phyloP scores from a whole-genome alignment of 805 yeast species.

The Ogataea sp. region DNA sequence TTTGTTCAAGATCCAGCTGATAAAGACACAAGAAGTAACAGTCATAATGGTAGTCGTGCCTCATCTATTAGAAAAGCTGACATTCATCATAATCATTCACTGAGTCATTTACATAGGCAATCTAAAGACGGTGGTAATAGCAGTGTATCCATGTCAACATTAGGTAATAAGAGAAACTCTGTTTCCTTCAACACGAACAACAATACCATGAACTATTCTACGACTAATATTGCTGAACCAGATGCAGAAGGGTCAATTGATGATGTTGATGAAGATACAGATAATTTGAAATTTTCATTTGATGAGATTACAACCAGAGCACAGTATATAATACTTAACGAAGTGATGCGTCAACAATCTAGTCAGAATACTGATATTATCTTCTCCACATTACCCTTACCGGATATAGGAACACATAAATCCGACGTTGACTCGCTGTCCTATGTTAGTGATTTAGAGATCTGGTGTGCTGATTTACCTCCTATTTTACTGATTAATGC shows the following conservation, averaged over 20 bases:
- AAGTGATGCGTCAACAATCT: constrained; percentile 66
- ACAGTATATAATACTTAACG: constrained; percentile 84
- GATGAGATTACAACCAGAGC: constrained; percentile 88
- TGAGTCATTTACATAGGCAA: too few relatives aligned
- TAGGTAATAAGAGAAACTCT: too few relatives aligned
- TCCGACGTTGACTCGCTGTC: constrained; percentile 61
- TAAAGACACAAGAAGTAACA: not conserved
- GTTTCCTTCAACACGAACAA: not conserved
- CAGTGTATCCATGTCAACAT: too few relatives aligned
- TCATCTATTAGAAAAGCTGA: constrained; percentile 1
- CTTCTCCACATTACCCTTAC: constrained; percentile 87
- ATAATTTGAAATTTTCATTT: constrained; percentile 36
- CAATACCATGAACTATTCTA: too few relatives aligned
- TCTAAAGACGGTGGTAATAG: too few relatives aligned
- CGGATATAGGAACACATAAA: constrained; percentile 72
- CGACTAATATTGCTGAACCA: not conserved
- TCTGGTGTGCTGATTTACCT: constrained; percentile 79
- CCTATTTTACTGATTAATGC: constrained; percentile 81
- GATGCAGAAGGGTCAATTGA: not conserved
- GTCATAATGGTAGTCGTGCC: not conserved
- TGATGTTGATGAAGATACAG: constrained; percentile 3
- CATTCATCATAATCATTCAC: too few relatives aligned
- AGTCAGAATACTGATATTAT: constrained; percentile 55
- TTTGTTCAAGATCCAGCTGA: constrained; percentile 42
- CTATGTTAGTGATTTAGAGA: constrained; percentile 65